These are phyloP conservation scores for Annulohypoxylon bovei DNA, from an alignment of 495 filamentous ascomycete species.

Conservation along the genomic window DNA sequence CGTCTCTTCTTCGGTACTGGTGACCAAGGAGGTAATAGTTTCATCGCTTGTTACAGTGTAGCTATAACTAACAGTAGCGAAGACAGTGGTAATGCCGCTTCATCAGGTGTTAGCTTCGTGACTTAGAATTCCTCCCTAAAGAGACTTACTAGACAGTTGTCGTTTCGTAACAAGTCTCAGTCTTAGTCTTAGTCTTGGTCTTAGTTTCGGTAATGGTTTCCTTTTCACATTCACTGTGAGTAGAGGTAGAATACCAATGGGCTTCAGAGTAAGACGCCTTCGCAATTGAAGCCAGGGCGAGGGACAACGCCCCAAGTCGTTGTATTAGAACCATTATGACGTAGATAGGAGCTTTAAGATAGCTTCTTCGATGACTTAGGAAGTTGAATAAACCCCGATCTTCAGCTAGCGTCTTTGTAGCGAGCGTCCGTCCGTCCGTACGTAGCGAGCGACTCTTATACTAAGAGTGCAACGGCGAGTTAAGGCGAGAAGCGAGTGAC, in stretches of 20 bases:
- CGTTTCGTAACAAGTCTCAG: slow-evolving; percentile 28
- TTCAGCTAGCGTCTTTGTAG: slow-evolving; percentile 26
- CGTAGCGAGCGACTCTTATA: slow-evolving; percentile 36
- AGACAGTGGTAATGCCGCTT: slow-evolving; percentile 33
- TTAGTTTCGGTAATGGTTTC: slow-evolving; percentile 35
- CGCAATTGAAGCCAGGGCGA: slow-evolving; percentile 28
- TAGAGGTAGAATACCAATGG: slow-evolving; percentile 19
- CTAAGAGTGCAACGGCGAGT: slow-evolving; percentile 16
- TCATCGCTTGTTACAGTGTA: slow-evolving; percentile 24
- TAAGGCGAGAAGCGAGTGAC: slow-evolving; percentile 11
- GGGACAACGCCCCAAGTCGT: slow-evolving; percentile 28
- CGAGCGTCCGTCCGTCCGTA: slow-evolving; percentile 38
- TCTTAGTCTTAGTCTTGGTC: slow-evolving; percentile 14
- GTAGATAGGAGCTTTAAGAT: slow-evolving; percentile 3
- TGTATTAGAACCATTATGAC: slow-evolving; percentile 36
- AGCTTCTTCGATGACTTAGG: not conserved
- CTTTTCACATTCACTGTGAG: slow-evolving; percentile 7
- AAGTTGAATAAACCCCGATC: slow-evolving; percentile 2
- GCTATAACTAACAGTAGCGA: slow-evolving; percentile 21
- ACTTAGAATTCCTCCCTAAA: not conserved
- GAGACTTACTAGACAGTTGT: slow-evolving; percentile 42
- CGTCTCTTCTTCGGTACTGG: slow-evolving; percentile 18
- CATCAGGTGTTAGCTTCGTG: slow-evolving; percentile 13
- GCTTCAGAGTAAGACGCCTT: slow-evolving; percentile 15
- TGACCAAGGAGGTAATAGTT: not conserved